A percentile compares a stretch with the other conserved stretches of the same genome.
phyloP scores from a whole-genome alignment of 2,329 filamentous ascomycete species.

The Verticillium klebahnii region DNA sequence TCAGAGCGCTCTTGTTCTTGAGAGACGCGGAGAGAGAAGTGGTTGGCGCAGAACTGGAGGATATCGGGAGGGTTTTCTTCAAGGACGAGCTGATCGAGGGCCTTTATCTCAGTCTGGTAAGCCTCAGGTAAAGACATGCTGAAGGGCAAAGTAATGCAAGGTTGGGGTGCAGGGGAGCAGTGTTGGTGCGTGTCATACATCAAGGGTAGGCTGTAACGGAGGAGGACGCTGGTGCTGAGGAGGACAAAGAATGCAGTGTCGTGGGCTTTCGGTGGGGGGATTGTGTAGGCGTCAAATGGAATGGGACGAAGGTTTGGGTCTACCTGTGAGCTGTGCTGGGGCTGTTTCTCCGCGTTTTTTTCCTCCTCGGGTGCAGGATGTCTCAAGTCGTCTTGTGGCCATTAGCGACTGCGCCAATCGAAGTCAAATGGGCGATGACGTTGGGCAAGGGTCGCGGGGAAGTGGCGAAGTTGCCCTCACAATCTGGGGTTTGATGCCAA shows the following conservation, averaged over 20 bases:
- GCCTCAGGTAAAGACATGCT: constrained; percentile 44
- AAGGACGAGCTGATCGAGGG: constrained; percentile 57
- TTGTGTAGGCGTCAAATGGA: not conserved
- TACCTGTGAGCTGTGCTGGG: not conserved
- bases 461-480: not conserved
- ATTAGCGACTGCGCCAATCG: not conserved
- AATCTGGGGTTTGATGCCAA: not conserved
- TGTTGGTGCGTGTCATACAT: not conserved
- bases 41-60: constrained; percentile 67
- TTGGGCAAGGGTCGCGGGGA: not conserved
- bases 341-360: not conserved
- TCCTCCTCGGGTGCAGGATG: not conserved
- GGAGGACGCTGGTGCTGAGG: not conserved
- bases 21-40: constrained; percentile 40
- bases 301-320: not conserved
- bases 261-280: constrained; percentile 1
- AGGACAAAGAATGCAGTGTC: constrained; percentile 11
- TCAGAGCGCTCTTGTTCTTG: not conserved
- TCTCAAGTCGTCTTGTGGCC: not conserved
- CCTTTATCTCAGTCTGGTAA: constrained; percentile 59
- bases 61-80: constrained; percentile 57
- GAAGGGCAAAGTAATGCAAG: constrained; percentile 1
- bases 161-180: not conserved
- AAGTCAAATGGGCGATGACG: constrained; percentile 1
- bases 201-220: not conserved